Evolutionary conservation across 495 filamentous ascomycete genomes (phyloP), one percentile per base, ranked within the genome.

Genomic region (Hyphodiscus hymeniophilus): DNA sequence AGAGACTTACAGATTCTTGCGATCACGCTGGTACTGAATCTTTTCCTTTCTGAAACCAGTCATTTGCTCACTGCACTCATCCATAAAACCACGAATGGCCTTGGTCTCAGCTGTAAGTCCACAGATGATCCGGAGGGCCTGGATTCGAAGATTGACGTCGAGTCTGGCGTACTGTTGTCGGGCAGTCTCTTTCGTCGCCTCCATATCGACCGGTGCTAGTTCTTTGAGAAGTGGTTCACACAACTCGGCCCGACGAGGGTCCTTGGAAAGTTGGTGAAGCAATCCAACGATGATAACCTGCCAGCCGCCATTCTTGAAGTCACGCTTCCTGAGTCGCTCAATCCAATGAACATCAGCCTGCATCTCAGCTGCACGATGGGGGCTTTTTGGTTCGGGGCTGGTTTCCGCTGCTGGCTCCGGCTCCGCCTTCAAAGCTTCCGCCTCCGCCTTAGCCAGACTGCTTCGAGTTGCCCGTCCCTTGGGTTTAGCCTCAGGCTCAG

Each of bases 261-360:
- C 80, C 60, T 81, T 78, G 13, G 91, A 92, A 8, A 98, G 71
- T 54, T 89, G 87, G 51, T 94, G 72, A 17, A 98, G 62, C 12
- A 97, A 67, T 10, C 92, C 92, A 24, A 95, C 80, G 60, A 98
- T 74, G 45, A 96, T 89, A 48, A 86, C 57, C 58, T 95, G 76
- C 92, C 92, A 98, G 24, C 88, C 89, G 42, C 91, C 94, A 32
- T 92, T 79, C 42, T 81, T 74, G 65, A 96, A 96, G 54, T 95
- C 84, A 10, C 92, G 82, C 50, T 84, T 83, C 55, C 79, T 77
- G 16, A 95, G 69, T 38, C 83, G 79, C 53, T 92, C 82, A 51
- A 92, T 80, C 92, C 92, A 98, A 49, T 81, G 74, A 51, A 84
- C 85, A 3, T 75, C 74, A 0, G 68, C 68, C 28, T 87, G 69